Conservation (phyloP, 257 asterid species). For the Ocimum tenuiflorum region DNA sequence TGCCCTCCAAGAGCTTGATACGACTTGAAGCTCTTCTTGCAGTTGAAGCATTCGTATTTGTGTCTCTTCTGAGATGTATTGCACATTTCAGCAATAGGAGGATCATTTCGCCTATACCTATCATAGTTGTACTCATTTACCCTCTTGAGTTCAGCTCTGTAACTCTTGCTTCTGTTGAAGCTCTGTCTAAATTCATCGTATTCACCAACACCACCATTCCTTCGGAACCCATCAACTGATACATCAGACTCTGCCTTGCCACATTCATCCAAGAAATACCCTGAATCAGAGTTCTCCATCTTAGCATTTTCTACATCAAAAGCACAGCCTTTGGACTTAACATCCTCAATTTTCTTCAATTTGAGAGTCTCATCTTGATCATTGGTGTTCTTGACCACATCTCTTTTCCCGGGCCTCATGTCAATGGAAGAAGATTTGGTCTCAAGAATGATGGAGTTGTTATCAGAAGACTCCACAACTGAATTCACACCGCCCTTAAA, state of each 20-base stretch:
- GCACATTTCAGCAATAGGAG: slow-evolving; percentile 28
- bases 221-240: slow-evolving; percentile 43
- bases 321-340: slow-evolving; percentile 27
- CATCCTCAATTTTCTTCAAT: slow-evolving; percentile 24
- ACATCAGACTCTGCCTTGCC: slow-evolving; percentile 49
- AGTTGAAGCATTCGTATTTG: slow-evolving; percentile 74
- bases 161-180: slow-evolving; percentile 29
- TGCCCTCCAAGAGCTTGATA: slow-evolving; percentile 95
- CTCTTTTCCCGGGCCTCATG: slow-evolving; percentile 35
- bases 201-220: slow-evolving; percentile 17
- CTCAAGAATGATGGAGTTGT: slow-evolving; percentile 68
- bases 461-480: slow-evolving; percentile 74
- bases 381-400: slow-evolving; percentile 8
- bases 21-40: slow-evolving; percentile 72
- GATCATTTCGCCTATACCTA: slow-evolving; percentile 1
- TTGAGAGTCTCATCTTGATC: slow-evolving; percentile 19
- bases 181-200: slow-evolving; percentile 24
- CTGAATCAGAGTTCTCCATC: slow-evolving; percentile 58
- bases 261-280: slow-evolving; percentile 53
- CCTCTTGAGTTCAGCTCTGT: slow-evolving; percentile 29
- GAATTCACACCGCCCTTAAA: slow-evolving; percentile 57
- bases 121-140: slow-evolving; percentile 26
- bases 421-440: slow-evolving; percentile 73
- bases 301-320: slow-evolving; percentile 21
- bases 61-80: slow-evolving; percentile 37